Conservation (phyloP, 345 rosid species). For the Trapa bicornis region DNA sequence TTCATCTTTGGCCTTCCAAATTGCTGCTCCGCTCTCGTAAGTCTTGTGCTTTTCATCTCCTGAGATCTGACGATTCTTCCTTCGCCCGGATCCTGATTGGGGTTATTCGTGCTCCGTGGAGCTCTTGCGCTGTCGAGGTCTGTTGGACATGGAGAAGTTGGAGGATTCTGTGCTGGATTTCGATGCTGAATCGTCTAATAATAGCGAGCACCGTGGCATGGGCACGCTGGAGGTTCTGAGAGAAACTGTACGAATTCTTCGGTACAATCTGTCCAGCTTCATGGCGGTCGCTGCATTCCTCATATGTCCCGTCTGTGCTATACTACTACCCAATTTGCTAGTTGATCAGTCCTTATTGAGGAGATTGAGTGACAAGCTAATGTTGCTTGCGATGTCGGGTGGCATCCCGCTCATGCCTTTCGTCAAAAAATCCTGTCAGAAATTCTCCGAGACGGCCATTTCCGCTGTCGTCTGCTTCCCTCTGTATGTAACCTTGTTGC, state of each 20-base stretch:
- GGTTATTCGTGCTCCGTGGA: neutral
- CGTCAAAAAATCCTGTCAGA: conserved; percentile 48
- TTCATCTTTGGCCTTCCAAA: neutral
- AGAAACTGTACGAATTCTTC: conserved; percentile 71
- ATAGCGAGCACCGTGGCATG: conserved; percentile 34
- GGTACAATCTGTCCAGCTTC: conserved; percentile 52
- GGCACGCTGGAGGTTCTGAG: conserved; percentile 75
- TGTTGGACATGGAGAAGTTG: neutral
- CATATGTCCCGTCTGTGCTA: conserved; percentile 74
- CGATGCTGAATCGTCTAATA: conserved; percentile 26
- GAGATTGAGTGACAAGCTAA: conserved; percentile 39
- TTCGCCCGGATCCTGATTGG: neutral
- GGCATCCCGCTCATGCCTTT: conserved; percentile 63
- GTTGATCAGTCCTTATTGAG: conserved; percentile 56
- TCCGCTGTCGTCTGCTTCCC: conserved; percentile 72
- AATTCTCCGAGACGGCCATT: conserved; percentile 54
- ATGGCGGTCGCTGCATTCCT: conserved; percentile 42
- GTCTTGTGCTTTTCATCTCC: neutral
- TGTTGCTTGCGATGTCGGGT: conserved; percentile 53
- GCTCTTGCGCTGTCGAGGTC: neutral
- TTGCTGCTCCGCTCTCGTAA: neutral
- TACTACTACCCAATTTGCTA: conserved; percentile 49
- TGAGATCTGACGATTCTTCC: neutral
- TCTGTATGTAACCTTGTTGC: conserved; percentile 45
- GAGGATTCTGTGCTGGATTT: conserved; percentile 22